phyloP scores from a whole-genome alignment of 1,139 yeast genomes.

The Geotrichum siamense region DNA sequence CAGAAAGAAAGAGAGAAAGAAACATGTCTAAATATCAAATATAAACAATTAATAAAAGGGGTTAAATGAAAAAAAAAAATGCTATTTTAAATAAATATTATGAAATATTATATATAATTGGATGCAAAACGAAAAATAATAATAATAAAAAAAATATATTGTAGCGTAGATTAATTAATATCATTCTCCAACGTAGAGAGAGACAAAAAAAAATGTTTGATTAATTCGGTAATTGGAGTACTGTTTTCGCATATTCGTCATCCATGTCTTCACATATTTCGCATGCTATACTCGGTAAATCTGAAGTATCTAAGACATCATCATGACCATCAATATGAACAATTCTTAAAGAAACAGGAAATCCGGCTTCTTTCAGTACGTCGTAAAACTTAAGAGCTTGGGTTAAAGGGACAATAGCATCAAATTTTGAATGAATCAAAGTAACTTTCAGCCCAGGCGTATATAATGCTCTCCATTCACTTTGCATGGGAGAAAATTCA shows the following conservation, averaged over 20 bases:
- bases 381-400: slow-evolving; percentile 21
- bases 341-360: slow-evolving; percentile 17
- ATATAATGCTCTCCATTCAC: slow-evolving; percentile 20
- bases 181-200: no score
- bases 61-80: no score
- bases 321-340: slow-evolving; percentile 21
- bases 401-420: slow-evolving; percentile 19
- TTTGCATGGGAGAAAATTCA: slow-evolving; percentile 20
- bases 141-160: no score
- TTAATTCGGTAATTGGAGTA: slow-evolving; percentile 2
- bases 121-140: no score
- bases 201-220: no score
- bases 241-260: slow-evolving; percentile 11
- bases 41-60: no score
- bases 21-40: no score
- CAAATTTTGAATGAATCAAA: slow-evolving; percentile 22
- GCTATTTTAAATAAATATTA: no score
- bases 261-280: slow-evolving; percentile 20
- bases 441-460: slow-evolving; percentile 18
- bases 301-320: slow-evolving; percentile 21
- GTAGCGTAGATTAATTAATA: no score
- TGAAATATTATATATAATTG: no score
- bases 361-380: slow-evolving; percentile 18
- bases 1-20: no score
- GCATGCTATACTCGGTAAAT: slow-evolving; percentile 18